Evolutionary conservation across 1,284 basidiomycete genomes (phyloP).

Genomic region (Rhodotorula sp.): DNA sequence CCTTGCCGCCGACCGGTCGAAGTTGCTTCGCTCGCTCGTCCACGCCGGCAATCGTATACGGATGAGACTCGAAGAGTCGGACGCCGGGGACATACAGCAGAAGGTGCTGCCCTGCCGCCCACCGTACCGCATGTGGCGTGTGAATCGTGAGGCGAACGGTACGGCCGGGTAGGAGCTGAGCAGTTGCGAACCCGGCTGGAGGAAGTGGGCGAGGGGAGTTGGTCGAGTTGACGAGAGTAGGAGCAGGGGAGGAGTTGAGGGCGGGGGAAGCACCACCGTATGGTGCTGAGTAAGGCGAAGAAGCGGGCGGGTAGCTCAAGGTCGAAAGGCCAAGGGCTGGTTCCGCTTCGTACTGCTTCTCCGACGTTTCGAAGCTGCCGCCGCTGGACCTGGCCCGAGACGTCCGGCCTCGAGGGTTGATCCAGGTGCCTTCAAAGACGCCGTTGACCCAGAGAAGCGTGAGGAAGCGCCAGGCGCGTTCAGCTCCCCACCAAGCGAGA

Average conservation of each 20-base stretch:
- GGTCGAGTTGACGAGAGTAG: conserved; percentile 6
- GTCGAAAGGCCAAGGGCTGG: conserved; percentile 3
- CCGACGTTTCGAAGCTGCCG: conserved; percentile 12
- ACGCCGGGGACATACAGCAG: conserved; percentile 70
- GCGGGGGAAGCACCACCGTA: not conserved
- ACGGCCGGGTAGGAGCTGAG: conserved; percentile 72
- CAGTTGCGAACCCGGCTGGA: conserved; percentile 69
- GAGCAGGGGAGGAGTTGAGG: conserved; percentile 8
- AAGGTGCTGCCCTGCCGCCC: conserved; percentile 78
- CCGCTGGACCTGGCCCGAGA: not conserved
- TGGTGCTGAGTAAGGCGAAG: not conserved
- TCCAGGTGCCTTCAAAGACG: conserved; percentile 47
- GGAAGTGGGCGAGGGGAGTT: conserved; percentile 48
- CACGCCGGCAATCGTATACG: conserved; percentile 74
- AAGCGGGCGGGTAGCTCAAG: conserved; percentile 20
- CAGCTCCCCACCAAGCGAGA: conserved; percentile 63
- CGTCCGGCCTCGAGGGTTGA: not conserved
- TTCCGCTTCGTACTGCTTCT: conserved; percentile 15
- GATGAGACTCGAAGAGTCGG: conserved; percentile 68
- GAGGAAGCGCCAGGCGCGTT: conserved; percentile 61
- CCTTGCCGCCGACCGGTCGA: conserved; percentile 20
- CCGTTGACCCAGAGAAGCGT: conserved; percentile 66
- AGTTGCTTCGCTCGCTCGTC: conserved; percentile 54
- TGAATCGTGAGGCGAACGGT: conserved; percentile 71
- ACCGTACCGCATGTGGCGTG: conserved; percentile 61